A percentile compares a stretch with the other conserved stretches of the same genome.
Conservation (phyloP, 768 basidiomycete species). For the Tubosaeta sp. region DNA sequence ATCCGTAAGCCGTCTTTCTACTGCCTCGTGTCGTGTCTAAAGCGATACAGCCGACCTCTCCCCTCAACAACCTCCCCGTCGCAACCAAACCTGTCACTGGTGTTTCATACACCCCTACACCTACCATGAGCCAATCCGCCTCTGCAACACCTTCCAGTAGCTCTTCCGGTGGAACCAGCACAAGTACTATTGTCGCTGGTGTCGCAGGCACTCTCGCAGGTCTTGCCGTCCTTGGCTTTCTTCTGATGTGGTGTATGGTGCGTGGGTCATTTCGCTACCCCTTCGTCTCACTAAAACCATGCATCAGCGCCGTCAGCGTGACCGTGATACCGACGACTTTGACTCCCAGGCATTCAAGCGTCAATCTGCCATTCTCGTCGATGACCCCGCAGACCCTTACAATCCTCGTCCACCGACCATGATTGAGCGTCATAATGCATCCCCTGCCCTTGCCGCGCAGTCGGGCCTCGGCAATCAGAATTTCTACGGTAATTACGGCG, state of each 20-base stretch:
- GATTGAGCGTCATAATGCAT: constrained; percentile 47
- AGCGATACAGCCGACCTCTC: neutral
- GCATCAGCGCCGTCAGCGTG: constrained; percentile 41
- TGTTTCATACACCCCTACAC: neutral
- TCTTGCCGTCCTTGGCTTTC: constrained; percentile 36
- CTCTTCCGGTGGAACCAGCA: constrained; percentile 33
- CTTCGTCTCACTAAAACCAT: constrained; percentile 3
- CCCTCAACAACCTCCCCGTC: neutral
- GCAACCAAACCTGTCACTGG: neutral
- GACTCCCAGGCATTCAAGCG: constrained; percentile 57
- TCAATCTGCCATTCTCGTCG: constrained; percentile 55
- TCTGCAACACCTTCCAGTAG: constrained; percentile 28
- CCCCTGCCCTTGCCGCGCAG: constrained; percentile 25
- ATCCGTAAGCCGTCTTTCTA: constrained; percentile 18
- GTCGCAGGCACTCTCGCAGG: constrained; percentile 45
- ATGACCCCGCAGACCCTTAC: constrained; percentile 46
- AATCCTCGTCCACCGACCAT: constrained; percentile 63
- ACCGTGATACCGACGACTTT: constrained; percentile 41
- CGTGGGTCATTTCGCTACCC: constrained; percentile 9
- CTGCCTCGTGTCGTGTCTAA: neutral
- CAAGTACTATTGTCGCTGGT: constrained; percentile 34
- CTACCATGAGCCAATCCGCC: constrained; percentile 9
- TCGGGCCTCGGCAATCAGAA: constrained; percentile 17
- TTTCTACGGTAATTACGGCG: constrained; percentile 24
- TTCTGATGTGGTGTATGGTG: constrained; percentile 46